Base-by-base conservation (phyloP, 2,329 filamentous ascomycete species). In the Aspergillus sp. region DNA sequence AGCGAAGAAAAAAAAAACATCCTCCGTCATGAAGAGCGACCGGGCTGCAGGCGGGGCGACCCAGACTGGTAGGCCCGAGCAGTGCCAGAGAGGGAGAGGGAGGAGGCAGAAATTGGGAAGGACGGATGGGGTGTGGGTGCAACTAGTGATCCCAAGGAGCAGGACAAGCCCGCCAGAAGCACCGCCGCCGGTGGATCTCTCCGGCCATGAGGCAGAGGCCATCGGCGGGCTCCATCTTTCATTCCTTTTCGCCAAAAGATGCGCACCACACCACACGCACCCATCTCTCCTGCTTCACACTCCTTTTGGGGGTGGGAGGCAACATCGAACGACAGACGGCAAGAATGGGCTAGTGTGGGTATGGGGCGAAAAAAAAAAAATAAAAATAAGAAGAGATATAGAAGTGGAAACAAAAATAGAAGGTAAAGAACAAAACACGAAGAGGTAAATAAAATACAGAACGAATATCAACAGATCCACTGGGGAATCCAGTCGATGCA, bases 131-230 rank as follows among this genome's bases (percentile, higher is more conserved):
- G 60, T 13, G 51, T 60, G 64, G 64, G 60, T 60, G 58, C 65
- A 60, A 66, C 66, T 67, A 68, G 64, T 64, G 64, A 66, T 65
- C 63, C 66, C 66, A 65, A 68, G 63, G 63, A 67, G 64, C 55
- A 65, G 65, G 61, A 61, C 53, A 57, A 61, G 51, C 54, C 59
- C 63, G 60, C 57, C 54, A 51, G 49, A 58, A 50, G 56, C 17
- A 61, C 57, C 51, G 61, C 57, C 56, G 54, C 60, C 59, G 42
- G 64, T 66, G 65, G 64, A 67, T 64, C 65, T 58, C 56, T 58
- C 53, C 53, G 53, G 58, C 60, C 57, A 61, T 61, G 64, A 64
- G 55, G 41, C 41, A 44, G 32, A 36, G 41, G 58, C 62, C 60
- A 59, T 62, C 60, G 39, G 62, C 60, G 64, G 61, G 64, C 61